A percentile compares a stretch with the other conserved stretches of the same genome.
Conservation (phyloP, 495 filamentous ascomycete genomes). For the Lineolata rhizophorae region DNA sequence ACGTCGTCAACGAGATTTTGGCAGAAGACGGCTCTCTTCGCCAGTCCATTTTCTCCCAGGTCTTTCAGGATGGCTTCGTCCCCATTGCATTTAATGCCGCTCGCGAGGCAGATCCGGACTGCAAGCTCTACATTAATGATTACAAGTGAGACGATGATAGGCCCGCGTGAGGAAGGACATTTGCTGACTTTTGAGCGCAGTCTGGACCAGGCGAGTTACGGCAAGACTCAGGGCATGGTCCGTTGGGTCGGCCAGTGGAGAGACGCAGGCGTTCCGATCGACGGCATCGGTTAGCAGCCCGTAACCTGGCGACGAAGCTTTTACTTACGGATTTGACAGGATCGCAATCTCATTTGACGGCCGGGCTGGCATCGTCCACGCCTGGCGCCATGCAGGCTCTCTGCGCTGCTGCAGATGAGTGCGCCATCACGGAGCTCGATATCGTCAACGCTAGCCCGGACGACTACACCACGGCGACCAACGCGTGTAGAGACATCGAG, state of each 20-base stretch:
- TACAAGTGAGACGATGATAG: constrained; percentile 31
- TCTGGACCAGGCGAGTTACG: constrained; percentile 21
- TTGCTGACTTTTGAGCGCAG: constrained; percentile 8
- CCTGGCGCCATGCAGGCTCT: constrained; percentile 33
- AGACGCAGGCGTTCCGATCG: constrained; percentile 42
- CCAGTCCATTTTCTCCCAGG: constrained; percentile 31
- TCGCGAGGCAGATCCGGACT: constrained; percentile 30
- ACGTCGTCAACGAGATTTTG: constrained; percentile 50
- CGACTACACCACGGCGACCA: constrained; percentile 41
- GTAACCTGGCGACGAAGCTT: too few species aligned
- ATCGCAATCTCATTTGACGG: constrained; percentile 38
- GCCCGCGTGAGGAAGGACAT: constrained; percentile 7
- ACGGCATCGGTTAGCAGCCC: constrained; percentile 36
- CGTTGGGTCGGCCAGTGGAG: constrained; percentile 43
- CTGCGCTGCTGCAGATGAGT: constrained; percentile 28
- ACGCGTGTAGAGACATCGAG: constrained; percentile 36
- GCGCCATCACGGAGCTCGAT: constrained; percentile 43
- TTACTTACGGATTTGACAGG: too few species aligned
- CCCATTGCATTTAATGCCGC: constrained; percentile 40
- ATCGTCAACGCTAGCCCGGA: constrained; percentile 32
- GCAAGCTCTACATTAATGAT: constrained; percentile 48
- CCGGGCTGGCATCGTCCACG: constrained; percentile 19
- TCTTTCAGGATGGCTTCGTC: constrained; percentile 34
- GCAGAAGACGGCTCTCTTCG: constrained; percentile 38
- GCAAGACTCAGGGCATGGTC: constrained; percentile 41